These are phyloP conservation scores for Yamadazyma tumulicola DNA, from an alignment of 805 yeast species.

Conservation along the genomic window DNA sequence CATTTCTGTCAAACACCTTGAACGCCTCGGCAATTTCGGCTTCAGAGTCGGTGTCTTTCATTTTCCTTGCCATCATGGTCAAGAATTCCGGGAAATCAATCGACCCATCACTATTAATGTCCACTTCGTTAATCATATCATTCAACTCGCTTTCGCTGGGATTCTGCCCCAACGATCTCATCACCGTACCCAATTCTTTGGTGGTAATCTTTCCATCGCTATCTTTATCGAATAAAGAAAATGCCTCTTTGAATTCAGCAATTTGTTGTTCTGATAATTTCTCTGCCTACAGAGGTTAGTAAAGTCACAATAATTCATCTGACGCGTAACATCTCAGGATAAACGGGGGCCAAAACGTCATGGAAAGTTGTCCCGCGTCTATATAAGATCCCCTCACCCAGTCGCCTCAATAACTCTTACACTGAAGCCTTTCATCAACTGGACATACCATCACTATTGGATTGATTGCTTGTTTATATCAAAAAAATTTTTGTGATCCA, in stretches of 20 bases:
- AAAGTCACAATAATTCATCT: no score
- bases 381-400: no score
- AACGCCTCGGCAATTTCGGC: constrained; percentile 97
- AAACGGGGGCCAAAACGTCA: no score
- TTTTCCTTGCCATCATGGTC: constrained; percentile 54
- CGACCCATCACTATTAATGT: constrained; percentile 86
- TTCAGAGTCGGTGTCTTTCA: constrained; percentile 95
- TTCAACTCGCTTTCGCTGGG: constrained; percentile 95
- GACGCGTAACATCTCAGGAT: no score
- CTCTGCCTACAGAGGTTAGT: constrained; percentile 55
- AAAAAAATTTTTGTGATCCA: no score
- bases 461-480: no score
- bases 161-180: constrained; percentile 98
- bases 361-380: no score
- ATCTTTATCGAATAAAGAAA: constrained; percentile 93
- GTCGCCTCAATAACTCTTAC: no score
- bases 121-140: constrained; percentile 96
- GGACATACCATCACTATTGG: no score
- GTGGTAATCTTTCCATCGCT: constrained; percentile 96
- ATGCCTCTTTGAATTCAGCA: constrained; percentile 96
- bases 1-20: constrained; percentile 94
- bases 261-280: constrained; percentile 94
- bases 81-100: constrained; percentile 48
- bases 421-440: no score
- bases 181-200: constrained; percentile 93